phyloP scores from a whole-genome alignment of 345 rosid genomes.

The Leavenworthia alabamica region DNA sequence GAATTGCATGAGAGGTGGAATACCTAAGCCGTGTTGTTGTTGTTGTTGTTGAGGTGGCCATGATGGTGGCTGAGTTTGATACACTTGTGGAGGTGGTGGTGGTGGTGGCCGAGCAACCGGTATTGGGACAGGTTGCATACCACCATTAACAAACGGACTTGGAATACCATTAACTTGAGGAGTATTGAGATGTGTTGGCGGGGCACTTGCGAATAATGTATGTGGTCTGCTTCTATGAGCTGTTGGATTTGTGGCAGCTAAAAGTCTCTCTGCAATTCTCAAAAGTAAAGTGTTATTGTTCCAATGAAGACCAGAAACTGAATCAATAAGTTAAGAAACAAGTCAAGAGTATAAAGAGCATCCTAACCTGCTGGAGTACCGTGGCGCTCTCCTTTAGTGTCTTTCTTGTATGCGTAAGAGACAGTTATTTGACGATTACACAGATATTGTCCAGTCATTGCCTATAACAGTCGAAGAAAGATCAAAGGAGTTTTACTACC shows the following conservation, averaged over 20 bases:
- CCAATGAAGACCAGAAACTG: too few species aligned
- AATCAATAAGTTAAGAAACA: too few species aligned
- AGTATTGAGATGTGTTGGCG: constrained; percentile 51
- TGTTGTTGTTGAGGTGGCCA: constrained; percentile 92
- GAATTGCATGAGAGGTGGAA: constrained; percentile 69
- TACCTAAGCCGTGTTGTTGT: too few species aligned
- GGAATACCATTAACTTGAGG: constrained; percentile 65
- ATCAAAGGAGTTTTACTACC: background rate
- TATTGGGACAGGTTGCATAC: constrained; percentile 44
- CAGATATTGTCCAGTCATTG: constrained; percentile 95
- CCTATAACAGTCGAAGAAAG: constrained; percentile 38
- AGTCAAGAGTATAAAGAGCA: too few species aligned
- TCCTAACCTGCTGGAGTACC: too few species aligned
- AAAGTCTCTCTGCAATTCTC: constrained; percentile 69
- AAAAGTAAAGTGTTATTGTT: background rate
- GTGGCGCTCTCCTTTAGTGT: too few species aligned
- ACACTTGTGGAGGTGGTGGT: constrained; percentile 67
- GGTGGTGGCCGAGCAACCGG: constrained; percentile 60
- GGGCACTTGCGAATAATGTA: constrained; percentile 91
- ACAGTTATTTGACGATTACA: constrained; percentile 96
- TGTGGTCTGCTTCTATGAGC: constrained; percentile 88
- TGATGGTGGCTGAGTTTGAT: constrained; percentile 42
- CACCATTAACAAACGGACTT: too few species aligned
- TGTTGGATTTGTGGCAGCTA: constrained; percentile 89
- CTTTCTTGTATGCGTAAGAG: constrained; percentile 96